These are phyloP conservation scores for Ustilago trichophora DNA, from an alignment of 1,284 basidiomycete species.

Conservation along the genomic window DNA sequence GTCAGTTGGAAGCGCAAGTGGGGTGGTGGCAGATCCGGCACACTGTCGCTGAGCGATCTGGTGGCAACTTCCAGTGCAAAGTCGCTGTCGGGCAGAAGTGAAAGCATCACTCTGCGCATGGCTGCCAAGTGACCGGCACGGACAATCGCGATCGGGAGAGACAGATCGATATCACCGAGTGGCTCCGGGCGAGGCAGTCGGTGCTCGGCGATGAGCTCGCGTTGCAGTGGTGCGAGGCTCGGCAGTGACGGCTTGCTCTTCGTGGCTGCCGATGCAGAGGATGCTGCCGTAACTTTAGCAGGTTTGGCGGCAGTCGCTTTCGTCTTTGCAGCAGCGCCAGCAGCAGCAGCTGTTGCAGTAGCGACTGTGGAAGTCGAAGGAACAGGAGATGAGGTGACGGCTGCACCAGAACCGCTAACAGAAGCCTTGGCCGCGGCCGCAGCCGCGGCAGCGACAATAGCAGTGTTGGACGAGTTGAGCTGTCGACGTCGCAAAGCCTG, in stretches of 20 bases:
- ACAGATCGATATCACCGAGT: conserved; percentile 22
- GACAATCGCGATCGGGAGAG: conserved; percentile 9
- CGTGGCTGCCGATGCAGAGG: conserved; percentile 6
- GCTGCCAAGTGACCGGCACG: conserved; percentile 31
- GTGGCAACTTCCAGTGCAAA: conserved; percentile 19
- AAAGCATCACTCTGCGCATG: conserved; percentile 31
- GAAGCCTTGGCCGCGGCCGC: conserved; percentile 5
- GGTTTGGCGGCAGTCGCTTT: neutral
- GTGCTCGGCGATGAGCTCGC: conserved; percentile 28
- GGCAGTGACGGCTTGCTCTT: conserved; percentile 5
- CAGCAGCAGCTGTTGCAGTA: neutral
- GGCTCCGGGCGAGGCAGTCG: conserved; percentile 12
- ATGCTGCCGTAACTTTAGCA: neutral
- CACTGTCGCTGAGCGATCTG: conserved; percentile 3
- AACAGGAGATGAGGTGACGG: neutral
- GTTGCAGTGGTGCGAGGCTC: conserved; percentile 18
- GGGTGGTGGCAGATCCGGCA: conserved; percentile 22
- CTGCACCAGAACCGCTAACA: neutral
- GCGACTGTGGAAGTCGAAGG: conserved; percentile 3
- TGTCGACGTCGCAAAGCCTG: conserved; percentile 27
- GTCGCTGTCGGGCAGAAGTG: conserved; percentile 21
- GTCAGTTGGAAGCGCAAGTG: conserved; percentile 42
- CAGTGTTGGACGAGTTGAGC: conserved; percentile 14
- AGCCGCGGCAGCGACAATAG: conserved; percentile 6
- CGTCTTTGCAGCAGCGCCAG: neutral